These are phyloP conservation scores for Beauveria pseudobassiana DNA, from an alignment of 2,329 filamentous ascomycete genomes.

Conservation along the genomic window DNA sequence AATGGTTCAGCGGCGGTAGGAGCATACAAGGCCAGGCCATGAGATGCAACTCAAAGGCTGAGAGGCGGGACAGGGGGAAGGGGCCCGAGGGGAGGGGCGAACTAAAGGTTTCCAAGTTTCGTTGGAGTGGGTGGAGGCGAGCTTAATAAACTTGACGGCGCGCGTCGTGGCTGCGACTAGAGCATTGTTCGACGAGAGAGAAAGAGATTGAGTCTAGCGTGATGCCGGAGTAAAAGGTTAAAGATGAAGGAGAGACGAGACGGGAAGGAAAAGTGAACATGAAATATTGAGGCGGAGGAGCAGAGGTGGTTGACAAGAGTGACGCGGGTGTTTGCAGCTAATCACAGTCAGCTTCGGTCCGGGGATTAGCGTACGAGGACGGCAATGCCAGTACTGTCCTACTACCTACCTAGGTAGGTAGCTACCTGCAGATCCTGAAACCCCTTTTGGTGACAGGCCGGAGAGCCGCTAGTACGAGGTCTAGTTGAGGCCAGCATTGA, in stretches of 20 bases:
- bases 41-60: slow-evolving; percentile 8
- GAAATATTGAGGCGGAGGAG: neutral
- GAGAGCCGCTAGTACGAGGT: neutral
- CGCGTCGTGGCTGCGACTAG: slow-evolving; percentile 1
- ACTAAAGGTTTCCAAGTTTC: slow-evolving; percentile 10
- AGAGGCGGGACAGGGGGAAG: slow-evolving; percentile 8
- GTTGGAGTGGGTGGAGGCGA: slow-evolving; percentile 5
- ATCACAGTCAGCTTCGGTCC: neutral
- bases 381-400: neutral
- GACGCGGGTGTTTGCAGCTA: slow-evolving; percentile 2
- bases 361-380: neutral
- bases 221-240: neutral
- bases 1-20: neutral
- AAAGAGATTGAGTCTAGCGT: neutral
- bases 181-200: neutral
- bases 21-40: slow-evolving; percentile 6
- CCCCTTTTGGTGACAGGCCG: slow-evolving; percentile 4
- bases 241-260: neutral
- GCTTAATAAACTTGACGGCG: slow-evolving; percentile 4
- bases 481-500: neutral
- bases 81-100: slow-evolving; percentile 11
- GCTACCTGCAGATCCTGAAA: neutral
- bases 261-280: neutral
- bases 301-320: neutral
- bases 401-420: neutral